phyloP scores from a whole-genome alignment of 257 asterid species.

The Eucommia ulmoides region DNA sequence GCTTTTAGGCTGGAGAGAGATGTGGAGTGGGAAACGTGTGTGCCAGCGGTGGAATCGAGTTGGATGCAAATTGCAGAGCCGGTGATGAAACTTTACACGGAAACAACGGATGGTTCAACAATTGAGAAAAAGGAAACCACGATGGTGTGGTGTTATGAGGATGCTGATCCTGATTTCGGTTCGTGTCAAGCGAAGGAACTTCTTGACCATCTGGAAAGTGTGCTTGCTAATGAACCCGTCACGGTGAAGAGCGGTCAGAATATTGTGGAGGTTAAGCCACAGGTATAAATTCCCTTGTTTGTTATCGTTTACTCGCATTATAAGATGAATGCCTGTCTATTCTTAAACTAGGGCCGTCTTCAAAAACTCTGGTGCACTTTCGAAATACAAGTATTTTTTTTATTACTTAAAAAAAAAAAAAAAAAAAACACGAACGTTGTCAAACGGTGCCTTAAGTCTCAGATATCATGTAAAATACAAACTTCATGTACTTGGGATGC shows the following conservation, averaged over 20 bases:
- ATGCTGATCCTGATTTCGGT: conserved; percentile 90
- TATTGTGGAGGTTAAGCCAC: conserved; percentile 82
- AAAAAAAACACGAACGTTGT: too few relatives aligned
- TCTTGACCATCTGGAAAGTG: conserved; percentile 84
- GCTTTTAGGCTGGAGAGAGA: conserved; percentile 43
- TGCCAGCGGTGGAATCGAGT: conserved; percentile 54
- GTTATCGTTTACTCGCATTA: too few relatives aligned
- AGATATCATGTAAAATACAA: too few relatives aligned
- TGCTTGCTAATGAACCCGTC: conserved; percentile 81
- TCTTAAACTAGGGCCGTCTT: too few relatives aligned
- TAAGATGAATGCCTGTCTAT: too few relatives aligned
- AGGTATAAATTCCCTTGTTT: conserved; percentile 49
- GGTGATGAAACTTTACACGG: conserved; percentile 73
- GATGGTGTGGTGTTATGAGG: conserved; percentile 85
- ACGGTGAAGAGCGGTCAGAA: conserved; percentile 71
- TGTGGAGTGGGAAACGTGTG: conserved; percentile 73
- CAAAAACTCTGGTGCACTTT: too few relatives aligned
- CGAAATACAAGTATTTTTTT: too few relatives aligned
- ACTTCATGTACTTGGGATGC: too few relatives aligned
- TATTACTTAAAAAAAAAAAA: too few relatives aligned
- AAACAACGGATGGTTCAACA: conserved; percentile 80
- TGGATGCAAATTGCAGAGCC: conserved; percentile 95
- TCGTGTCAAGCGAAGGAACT: conserved; percentile 92
- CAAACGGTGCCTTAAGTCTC: too few relatives aligned
- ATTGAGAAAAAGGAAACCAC: conserved; percentile 72